Conservation (phyloP, 1,284 basidiomycete species). For the Gastroboletus turbinatus region DNA sequence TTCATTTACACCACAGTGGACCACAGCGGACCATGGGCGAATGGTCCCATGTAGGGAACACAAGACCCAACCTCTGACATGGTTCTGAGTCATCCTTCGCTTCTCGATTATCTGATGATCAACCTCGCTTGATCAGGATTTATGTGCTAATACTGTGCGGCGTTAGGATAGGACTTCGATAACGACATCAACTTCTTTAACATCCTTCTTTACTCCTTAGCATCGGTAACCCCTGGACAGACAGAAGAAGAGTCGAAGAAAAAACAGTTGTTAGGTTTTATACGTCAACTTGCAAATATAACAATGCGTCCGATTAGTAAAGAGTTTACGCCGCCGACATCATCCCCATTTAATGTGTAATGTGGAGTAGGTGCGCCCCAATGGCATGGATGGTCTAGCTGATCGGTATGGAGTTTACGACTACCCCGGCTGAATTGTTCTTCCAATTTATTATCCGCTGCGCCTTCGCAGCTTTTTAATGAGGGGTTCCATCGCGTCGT, state of each 20-base stretch:
- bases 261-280: slow-evolving; percentile 1
- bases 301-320: slow-evolving; percentile 12
- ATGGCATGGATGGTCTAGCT: not conserved
- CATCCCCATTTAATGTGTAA: slow-evolving; percentile 8
- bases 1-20: too few species aligned
- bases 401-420: slow-evolving; percentile 7
- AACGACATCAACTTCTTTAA: slow-evolving; percentile 25
- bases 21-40: not conserved
- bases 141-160: slow-evolving; percentile 15
- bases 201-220: slow-evolving; percentile 5
- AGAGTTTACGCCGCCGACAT: not conserved
- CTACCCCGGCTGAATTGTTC: slow-evolving; percentile 1
- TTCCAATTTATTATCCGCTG: slow-evolving; percentile 8
- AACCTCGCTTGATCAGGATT: slow-evolving; percentile 26
- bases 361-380: slow-evolving; percentile 20
- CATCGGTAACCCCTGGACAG: not conserved
- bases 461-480: slow-evolving; percentile 22
- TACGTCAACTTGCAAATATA: slow-evolving; percentile 16
- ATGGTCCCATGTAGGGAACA: not conserved
- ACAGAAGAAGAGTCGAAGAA: not conserved
- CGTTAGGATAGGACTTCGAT: slow-evolving; percentile 20
- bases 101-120: slow-evolving; percentile 27
- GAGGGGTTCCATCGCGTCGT: slow-evolving; percentile 5
- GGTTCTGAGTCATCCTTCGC: slow-evolving; percentile 4
- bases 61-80: not conserved